Evolutionary conservation across 176 grass and related monocot species (phyloP), one percentile per base, ranked within the genome.

Genomic region (Aegilops tauschii): DNA sequence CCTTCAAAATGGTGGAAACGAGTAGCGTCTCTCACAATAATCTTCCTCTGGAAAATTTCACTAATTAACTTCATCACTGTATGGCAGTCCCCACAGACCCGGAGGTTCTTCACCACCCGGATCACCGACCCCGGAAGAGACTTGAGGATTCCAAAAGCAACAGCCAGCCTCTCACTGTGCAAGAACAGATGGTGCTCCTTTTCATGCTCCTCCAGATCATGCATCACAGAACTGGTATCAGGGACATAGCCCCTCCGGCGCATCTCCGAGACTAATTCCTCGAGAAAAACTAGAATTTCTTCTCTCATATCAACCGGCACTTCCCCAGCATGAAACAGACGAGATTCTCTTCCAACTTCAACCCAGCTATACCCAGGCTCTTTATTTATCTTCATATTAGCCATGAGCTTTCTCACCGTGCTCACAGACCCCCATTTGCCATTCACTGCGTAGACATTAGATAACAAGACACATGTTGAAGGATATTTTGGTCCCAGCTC

Each of bases 181-280:
- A 94, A 71, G 68, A 91, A 96, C 52, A 96, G 84, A 34, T 98
- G 92, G 42, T 94, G 84, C 76, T 92, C 92, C 86, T 98, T 98
- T 91, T 98, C 96, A 36, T 86, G 80, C 82, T 98, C 92, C 75
- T 98, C 96, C 79, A 98, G 84, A 86, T 96, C 93, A 86, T 98
- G 96, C 96, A 98, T 94, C 59, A 95, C 93, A 75, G 85, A 92
- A 37, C 90, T 88, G 34, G 96, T 91, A 86, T 98, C 96, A 77
- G 93, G 93, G 35, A 89, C 84, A 92, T 95, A 95, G 30, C 96
- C 96, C 64, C 88, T 95, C 86, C 88, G 90, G 50, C 80, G 89
- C 79, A 95, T 98, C 84, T 94, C 82, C 9, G 20, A 66, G 40
- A 78, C 50, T 31, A 95, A 80, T 80, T 94, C 88, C 8, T 73